Percentiles rank a stretch among this genome's conserved stretches.
phyloP scores from a whole-genome alignment of 192 early-diverging fungal genomes.

The Backusella tarrabulga region DNA sequence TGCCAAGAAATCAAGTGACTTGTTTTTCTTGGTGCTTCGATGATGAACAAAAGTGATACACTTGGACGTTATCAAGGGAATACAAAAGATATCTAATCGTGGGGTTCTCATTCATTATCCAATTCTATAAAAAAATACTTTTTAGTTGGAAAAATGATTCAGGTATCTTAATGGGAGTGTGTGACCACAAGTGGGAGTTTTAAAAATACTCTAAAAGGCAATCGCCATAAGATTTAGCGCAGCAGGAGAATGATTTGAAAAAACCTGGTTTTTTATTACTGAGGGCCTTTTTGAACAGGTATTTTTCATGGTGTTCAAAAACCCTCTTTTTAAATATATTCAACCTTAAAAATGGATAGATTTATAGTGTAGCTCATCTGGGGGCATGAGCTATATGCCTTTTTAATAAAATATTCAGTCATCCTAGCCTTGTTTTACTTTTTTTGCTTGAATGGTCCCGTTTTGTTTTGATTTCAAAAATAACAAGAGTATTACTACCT shows the following conservation, averaged over 20 bases:
- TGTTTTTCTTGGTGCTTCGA: not conserved
- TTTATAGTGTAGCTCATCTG: not conserved
- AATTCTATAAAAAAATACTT: not conserved
- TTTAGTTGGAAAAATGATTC: not conserved
- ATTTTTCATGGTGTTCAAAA: too few relatives aligned
- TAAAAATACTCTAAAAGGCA: not conserved
- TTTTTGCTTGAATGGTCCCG: not conserved
- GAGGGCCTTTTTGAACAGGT: too few relatives aligned
- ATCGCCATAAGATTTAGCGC: not conserved
- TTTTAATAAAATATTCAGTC: not conserved
- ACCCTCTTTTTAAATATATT: too few relatives aligned
- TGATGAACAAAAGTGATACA: not conserved
- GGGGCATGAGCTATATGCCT: not conserved
- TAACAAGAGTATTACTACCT: not conserved
- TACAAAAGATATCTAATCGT: not conserved
- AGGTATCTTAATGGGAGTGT: not conserved
- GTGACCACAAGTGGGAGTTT: not conserved
- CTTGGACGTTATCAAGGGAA: not conserved
- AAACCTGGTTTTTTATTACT: not conserved
- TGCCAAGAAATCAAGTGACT: not conserved
- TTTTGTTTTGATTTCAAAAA: not conserved
- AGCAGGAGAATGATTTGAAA: not conserved
- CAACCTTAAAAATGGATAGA: too few relatives aligned
- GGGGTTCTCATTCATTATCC: not conserved
- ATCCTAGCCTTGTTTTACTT: not conserved